phyloP scores from a whole-genome alignment of 495 filamentous ascomycete genomes.

The Glonium stellatum region DNA sequence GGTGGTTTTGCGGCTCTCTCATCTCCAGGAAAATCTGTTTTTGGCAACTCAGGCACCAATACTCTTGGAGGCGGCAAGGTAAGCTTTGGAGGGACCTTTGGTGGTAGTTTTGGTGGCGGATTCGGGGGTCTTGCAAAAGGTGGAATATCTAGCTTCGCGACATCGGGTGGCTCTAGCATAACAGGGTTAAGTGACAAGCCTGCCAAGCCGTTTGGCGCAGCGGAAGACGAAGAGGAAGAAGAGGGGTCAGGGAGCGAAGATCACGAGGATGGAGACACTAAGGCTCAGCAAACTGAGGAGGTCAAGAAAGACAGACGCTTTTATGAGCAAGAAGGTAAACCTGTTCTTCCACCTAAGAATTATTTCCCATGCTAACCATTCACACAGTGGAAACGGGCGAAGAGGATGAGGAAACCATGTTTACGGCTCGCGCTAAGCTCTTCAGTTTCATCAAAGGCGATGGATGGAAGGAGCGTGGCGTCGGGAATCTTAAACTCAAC shows the following conservation, averaged over 20 bases:
- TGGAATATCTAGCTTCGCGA: slow-evolving; percentile 59
- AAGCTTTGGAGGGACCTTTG: slow-evolving; percentile 25
- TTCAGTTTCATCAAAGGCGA: slow-evolving; percentile 48
- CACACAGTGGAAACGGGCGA: slow-evolving; percentile 66
- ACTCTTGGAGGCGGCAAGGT: slow-evolving; percentile 23
- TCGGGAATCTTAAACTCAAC: slow-evolving; percentile 79
- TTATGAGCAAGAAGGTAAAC: slow-evolving; percentile 60
- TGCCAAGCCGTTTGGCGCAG: slow-evolving; percentile 64
- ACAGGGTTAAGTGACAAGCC: slow-evolving; percentile 50
- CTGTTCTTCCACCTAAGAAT: not conserved
- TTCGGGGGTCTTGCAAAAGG: slow-evolving; percentile 43
- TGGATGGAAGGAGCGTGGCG: slow-evolving; percentile 76
- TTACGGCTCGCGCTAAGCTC: slow-evolving; percentile 65
- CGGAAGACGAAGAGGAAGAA: slow-evolving; percentile 42
- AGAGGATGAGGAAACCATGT: slow-evolving; percentile 54
- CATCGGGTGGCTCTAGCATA: slow-evolving; percentile 48
- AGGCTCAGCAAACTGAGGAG: slow-evolving; percentile 36
- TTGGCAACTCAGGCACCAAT: slow-evolving; percentile 18
- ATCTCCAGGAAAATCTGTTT: slow-evolving; percentile 13
- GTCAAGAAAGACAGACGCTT: slow-evolving; percentile 61
- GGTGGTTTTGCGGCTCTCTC: slow-evolving; percentile 21
- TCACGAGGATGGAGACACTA: slow-evolving; percentile 31
- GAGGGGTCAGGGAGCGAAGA: slow-evolving; percentile 42
- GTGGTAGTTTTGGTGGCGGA: slow-evolving; percentile 38
- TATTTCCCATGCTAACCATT: not conserved